These are phyloP conservation scores for Andalucia godoyi DNA, from an alignment of 78 protist species.

Conservation along the genomic window DNA sequence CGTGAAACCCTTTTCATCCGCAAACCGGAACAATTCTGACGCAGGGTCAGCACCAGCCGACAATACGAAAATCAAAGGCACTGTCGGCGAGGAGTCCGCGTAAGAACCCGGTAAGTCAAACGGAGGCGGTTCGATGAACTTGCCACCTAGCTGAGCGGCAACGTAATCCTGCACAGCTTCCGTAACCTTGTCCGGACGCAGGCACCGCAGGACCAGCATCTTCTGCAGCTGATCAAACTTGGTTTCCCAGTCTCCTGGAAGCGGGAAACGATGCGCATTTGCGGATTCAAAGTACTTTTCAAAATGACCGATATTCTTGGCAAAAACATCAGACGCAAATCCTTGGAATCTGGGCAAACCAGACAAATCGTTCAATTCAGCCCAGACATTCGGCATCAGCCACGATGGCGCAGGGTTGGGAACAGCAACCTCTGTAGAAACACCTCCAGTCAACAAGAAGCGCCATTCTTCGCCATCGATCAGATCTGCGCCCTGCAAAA, in stretches of 20 bases:
- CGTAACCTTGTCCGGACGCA: constrained; percentile 49
- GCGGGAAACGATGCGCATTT: constrained; percentile 5
- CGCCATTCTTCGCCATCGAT: constrained; percentile 34
- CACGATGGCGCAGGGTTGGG: constrained; percentile 49
- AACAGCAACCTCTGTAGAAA: not conserved
- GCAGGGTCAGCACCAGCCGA: constrained; percentile 87
- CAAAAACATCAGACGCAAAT: not conserved
- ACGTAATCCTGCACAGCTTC: constrained; percentile 31
- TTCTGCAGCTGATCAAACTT: constrained; percentile 20
- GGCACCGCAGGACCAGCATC: constrained; percentile 48
- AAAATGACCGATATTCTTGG: not conserved
- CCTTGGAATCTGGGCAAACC: constrained; percentile 22
- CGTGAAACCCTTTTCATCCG: constrained; percentile 47
- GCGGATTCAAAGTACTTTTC: constrained; percentile 7
- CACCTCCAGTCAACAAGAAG: constrained; percentile 50
- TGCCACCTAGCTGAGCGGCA: constrained; percentile 19
- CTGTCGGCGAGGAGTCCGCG: constrained; percentile 25
- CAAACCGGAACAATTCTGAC: constrained; percentile 45
- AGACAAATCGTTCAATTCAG: constrained; percentile 28
- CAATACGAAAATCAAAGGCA: constrained; percentile 77
- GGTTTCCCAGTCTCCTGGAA: constrained; percentile 29
- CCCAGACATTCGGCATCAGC: constrained; percentile 54
- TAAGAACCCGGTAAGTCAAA: constrained; percentile 56
- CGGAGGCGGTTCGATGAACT: constrained; percentile 75
- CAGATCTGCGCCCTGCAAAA: constrained; percentile 16